phyloP scores from a whole-genome alignment of 139 green algal species.

The Chlorella sp. region DNA sequence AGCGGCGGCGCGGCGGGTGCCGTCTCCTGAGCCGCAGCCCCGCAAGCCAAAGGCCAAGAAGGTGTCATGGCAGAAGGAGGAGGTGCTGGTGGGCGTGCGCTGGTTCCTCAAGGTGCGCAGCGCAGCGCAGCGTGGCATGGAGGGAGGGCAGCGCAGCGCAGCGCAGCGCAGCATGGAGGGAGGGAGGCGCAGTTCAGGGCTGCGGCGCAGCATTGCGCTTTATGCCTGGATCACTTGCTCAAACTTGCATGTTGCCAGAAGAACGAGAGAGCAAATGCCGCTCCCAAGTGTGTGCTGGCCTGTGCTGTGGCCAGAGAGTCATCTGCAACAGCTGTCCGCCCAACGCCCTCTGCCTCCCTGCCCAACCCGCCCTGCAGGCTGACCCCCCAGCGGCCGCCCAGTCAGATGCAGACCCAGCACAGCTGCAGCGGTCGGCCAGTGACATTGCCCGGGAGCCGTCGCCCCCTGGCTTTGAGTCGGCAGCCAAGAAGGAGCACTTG shows the following conservation, averaged over 20 bases:
- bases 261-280: too few species aligned
- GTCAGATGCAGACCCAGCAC: slow-evolving; percentile 6
- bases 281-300: too few species aligned
- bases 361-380: neutral
- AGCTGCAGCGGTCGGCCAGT: neutral
- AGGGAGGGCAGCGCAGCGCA: too few species aligned
- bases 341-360: neutral
- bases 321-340: too few species aligned
- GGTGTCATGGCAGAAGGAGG: slow-evolving; percentile 31
- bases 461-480: slow-evolving; percentile 36
- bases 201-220: too few species aligned
- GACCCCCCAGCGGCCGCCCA: slow-evolving; percentile 32
- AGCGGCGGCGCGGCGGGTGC: slow-evolving; percentile 36
- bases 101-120: slow-evolving; percentile 42
- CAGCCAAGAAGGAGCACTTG: slow-evolving; percentile 48
- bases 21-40: slow-evolving; percentile 28
- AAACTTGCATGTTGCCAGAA: too few species aligned
- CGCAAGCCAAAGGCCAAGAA: slow-evolving; percentile 35
- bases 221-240: too few species aligned
- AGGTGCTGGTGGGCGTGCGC: slow-evolving; percentile 31
- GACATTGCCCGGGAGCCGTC: neutral
- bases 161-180: too few species aligned
- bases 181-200: too few species aligned
- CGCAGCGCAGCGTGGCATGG: too few species aligned
- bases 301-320: too few species aligned